Base-by-base conservation (phyloP, 495 filamentous ascomycete species). In the Coniosporium apollinis region DNA sequence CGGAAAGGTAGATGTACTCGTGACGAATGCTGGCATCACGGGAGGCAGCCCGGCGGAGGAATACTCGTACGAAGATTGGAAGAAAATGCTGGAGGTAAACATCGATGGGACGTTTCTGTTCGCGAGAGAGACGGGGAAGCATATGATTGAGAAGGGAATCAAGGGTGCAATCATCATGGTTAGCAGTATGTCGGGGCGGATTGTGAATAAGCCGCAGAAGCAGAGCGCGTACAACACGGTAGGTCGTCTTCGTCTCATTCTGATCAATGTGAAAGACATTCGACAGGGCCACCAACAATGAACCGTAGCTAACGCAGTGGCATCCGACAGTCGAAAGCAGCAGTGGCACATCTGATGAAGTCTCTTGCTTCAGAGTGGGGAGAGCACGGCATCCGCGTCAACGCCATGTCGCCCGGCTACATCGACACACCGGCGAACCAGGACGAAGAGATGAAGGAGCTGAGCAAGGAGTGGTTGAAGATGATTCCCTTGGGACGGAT, bases 11-110 rank as follows among this genome's bases (percentile, higher is more conserved):
- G 59, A 68, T 46, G 56, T 61, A 2, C 66, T 69, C 25, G 42
- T 67, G 30, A 64, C 61, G 6, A 71, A 64, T 46, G 58, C 53
- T 10, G 67, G 67, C 14, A 68, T 65, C n/a, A n/a, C n/a, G n/a
- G n/a, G n/a, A n/a, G 64, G 60, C 58, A 4, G 67, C 60, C 22
- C 67, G 61, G 3, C 65, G 64, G 39, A 55, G 60, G 0, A 60
- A 69, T 14, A 34, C 65, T 8, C 62, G 68, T 21, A 57, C 55
- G 30, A 61, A 55, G 15, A 13, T 48, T 45, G 41, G 28, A 38
- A 34, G 19, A 10, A 39, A 16, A 38, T 45, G 17, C 29, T 45
- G 8, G 43, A 45, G n/a, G 30, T 42, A n/a, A 45, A 45, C 22
- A 32, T 45, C 5, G 38, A 19, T 2, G 43, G 43, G 4, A 45